These are phyloP conservation scores for Tylopilus plumbeoviolaceoides DNA, from an alignment of 768 basidiomycete species.

Conservation along the genomic window DNA sequence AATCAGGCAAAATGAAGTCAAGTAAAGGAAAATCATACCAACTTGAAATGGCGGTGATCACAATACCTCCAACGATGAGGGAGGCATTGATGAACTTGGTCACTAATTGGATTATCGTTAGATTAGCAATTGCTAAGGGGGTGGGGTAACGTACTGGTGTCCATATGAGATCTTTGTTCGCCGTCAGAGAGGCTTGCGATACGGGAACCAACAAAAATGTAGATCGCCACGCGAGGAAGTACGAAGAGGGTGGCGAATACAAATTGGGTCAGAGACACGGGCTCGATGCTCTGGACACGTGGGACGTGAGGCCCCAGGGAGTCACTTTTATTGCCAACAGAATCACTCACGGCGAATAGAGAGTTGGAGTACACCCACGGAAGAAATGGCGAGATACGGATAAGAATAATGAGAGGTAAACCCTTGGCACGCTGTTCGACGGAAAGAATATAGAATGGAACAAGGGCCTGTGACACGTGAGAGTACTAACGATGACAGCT, in stretches of 20 bases:
- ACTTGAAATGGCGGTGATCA: constrained; percentile 56
- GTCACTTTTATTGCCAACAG: neutral
- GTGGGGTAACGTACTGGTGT: constrained; percentile 52
- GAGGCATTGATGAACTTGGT: constrained; percentile 63
- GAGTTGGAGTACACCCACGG: constrained; percentile 88
- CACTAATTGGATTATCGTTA: constrained; percentile 33
- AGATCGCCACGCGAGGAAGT: constrained; percentile 67
- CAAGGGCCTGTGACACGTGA: neutral
- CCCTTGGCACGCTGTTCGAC: constrained; percentile 61
- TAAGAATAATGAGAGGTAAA: constrained; percentile 74
- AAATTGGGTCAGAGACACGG: constrained; percentile 75
- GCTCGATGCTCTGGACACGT: constrained; percentile 56
- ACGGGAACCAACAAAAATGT: constrained; percentile 75
- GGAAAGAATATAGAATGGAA: constrained; percentile 1
- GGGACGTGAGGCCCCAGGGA: constrained; percentile 1
- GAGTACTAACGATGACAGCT: constrained; percentile 56
- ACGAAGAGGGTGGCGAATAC: constrained; percentile 65
- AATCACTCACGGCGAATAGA: constrained; percentile 62
- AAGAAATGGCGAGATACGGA: constrained; percentile 78
- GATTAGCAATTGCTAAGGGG: neutral
- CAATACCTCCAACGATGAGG: constrained; percentile 56
- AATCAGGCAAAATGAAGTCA: constrained; percentile 12
- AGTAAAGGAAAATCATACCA: constrained; percentile 45
- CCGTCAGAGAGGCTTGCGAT: constrained; percentile 75
- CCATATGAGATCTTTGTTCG: constrained; percentile 69